Percentiles rank a stretch among this genome's conserved stretches.
phyloP scores from a whole-genome alignment of 208 protist species.

The Trypanosomatidae sp. region DNA sequence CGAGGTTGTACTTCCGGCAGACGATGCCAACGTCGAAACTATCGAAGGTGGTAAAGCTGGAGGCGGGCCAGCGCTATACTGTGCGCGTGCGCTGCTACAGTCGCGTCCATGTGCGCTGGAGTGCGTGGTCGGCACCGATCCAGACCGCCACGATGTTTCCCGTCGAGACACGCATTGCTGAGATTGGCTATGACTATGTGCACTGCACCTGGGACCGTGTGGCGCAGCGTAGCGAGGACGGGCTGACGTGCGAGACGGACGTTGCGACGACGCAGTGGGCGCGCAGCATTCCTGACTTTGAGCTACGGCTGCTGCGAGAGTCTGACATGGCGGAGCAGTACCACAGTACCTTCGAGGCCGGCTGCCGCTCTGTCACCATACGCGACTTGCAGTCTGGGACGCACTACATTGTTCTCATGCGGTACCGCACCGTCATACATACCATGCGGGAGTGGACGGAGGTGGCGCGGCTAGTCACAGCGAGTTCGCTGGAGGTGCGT shows the following conservation, averaged over 20 bases:
- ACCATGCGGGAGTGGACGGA: conserved; percentile 80
- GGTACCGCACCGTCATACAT: conserved; percentile 80
- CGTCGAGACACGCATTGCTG: conserved; percentile 50
- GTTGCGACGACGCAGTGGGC: conserved; percentile 36
- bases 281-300: conserved; percentile 55
- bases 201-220: conserved; percentile 76
- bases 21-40: conserved; percentile 45
- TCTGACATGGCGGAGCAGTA: conserved; percentile 60
- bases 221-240: conserved; percentile 30
- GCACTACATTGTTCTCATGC: conserved; percentile 82
- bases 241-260: conserved; percentile 53
- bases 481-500: conserved; percentile 52
- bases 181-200: conserved; percentile 88
- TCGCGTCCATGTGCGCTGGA: conserved; percentile 42
- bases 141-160: conserved; percentile 55
- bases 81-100: conserved; percentile 58
- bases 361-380: conserved; percentile 66
- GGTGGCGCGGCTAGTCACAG: conserved; percentile 78
- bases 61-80: conserved; percentile 51
- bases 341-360: conserved; percentile 24
- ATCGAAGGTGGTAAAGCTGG: conserved; percentile 85
- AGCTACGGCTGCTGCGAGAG: conserved; percentile 80
- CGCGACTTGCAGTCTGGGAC: conserved; percentile 64
- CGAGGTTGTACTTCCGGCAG: conserved; percentile 38
- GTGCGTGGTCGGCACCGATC: conserved; percentile 64